Evolutionary conservation across 2,329 filamentous ascomycete genomes (phyloP), one percentile per base, ranked within the genome.

Genomic region (Venturia nashicola): DNA sequence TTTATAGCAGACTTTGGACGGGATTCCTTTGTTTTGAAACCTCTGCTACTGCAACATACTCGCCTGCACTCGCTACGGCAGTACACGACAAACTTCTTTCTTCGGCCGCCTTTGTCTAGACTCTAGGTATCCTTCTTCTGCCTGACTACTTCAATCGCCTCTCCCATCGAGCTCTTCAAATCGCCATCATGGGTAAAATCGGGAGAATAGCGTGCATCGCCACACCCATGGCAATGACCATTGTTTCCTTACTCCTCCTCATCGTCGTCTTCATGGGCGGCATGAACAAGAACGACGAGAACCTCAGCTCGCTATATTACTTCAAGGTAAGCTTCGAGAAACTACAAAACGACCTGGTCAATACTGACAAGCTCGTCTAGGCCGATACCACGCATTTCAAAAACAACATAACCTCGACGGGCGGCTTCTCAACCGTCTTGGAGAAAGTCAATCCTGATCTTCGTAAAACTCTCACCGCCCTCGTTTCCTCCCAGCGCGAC

Each of bases 131-230:
- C 12, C 40, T 42, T 16, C 40, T 36, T 18, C 32, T 36, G 11
- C 51, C 4, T 27, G 39, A 57, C 51, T 36, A 34, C 16, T 32
- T 57, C 32, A 18, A 36, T 57, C 32, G 8, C 2, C 4, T 57
- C 14, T 34, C 3, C 36, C 14, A 36, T 57, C n/a, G 14, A 57
- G 12, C 0, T 12, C 8, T 6, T 36, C 32, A 36, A 16, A 36
- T 36, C 32, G 51, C 51, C 3, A 57, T 67, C 42, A 89, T 89
- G 86, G 86, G 85, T 67, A 86, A 87, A 77, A 81, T 83, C 72
- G 92, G 90, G 69, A 85, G 93, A 72, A 85, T 93, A 71, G 79
- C 89, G 74, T 97, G 91, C 78, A 94, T 97, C 77, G 84, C 89
- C 76, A 80, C 91, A 79, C 93, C 93, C 66, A 91, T 96, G 77